Conservation (phyloP, 257 asterid species). For the Dorcoceras hygrometricum region DNA sequence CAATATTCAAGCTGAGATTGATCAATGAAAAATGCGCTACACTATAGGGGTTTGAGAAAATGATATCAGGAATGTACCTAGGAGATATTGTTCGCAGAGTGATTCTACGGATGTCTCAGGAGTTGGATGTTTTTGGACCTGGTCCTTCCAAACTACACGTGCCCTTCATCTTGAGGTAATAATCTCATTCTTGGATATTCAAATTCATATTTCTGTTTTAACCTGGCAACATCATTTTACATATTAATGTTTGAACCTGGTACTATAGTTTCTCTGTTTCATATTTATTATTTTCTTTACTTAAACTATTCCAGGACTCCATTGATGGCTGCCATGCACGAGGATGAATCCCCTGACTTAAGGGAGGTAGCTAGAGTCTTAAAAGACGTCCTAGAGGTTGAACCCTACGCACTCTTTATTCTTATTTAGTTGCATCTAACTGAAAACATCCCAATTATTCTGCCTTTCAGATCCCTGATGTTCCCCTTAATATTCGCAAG, state of each 20-base stretch:
- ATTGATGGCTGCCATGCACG: slow-evolving; percentile 83
- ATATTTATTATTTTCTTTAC: too few relatives aligned
- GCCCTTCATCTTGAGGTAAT: slow-evolving; percentile 73
- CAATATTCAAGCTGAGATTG: slow-evolving; percentile 21
- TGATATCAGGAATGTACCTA: slow-evolving; percentile 93
- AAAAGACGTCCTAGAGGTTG: slow-evolving; percentile 61
- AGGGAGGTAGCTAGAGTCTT: slow-evolving; percentile 65
- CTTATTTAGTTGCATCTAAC: slow-evolving; percentile 4
- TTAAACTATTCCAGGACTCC: slow-evolving; percentile 51
- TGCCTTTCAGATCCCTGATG: slow-evolving; percentile 49
- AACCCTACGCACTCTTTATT: not conserved
- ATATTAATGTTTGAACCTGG: not conserved
- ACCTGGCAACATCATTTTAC: not conserved
- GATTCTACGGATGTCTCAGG: slow-evolving; percentile 66
- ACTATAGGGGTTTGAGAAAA: slow-evolving; percentile 80
- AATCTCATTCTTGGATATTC: slow-evolving; percentile 8
- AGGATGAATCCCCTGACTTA: slow-evolving; percentile 74
- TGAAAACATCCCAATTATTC: not conserved
- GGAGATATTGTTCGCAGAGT: slow-evolving; percentile 92
- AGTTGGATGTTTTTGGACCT: slow-evolving; percentile 62
- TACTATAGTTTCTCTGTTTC: not conserved
- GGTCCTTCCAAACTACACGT: slow-evolving; percentile 50
- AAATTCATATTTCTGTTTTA: not conserved
- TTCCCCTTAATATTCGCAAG: slow-evolving; percentile 64
- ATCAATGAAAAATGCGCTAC: slow-evolving; percentile 14